phyloP scores from a whole-genome alignment of 257 asterid species.

The Linaria vulgaris region DNA sequence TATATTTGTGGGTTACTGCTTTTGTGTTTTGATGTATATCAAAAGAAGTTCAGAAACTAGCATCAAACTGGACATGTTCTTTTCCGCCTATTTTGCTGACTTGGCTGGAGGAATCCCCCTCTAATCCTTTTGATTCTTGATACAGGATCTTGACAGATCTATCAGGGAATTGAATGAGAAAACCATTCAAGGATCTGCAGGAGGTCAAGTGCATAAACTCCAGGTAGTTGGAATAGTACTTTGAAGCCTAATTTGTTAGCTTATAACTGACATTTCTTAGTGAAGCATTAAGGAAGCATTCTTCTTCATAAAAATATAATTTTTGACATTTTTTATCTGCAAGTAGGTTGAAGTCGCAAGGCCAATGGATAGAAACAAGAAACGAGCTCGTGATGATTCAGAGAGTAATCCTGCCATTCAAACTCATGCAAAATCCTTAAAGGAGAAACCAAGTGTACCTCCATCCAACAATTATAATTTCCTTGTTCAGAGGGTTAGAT shows the following conservation, averaged over 20 bases:
- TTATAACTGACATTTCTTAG: slow-evolving; percentile 15
- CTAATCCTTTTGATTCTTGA: slow-evolving; percentile 27
- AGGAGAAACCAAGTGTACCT: slow-evolving; percentile 32
- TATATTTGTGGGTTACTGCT: slow-evolving; percentile 15
- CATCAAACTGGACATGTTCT: slow-evolving; percentile 1
- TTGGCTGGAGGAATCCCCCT: slow-evolving; percentile 14
- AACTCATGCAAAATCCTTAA: slow-evolving; percentile 45
- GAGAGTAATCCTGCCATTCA: slow-evolving; percentile 43
- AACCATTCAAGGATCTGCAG: slow-evolving; percentile 61
- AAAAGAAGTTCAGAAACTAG: background rate
- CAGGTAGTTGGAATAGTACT: slow-evolving; percentile 48
- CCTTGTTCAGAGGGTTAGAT: slow-evolving; percentile 42
- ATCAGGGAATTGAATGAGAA: slow-evolving; percentile 61
- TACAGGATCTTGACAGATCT: slow-evolving; percentile 82
- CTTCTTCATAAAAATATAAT: background rate
- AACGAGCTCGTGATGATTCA: slow-evolving; percentile 71
- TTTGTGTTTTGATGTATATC: slow-evolving; percentile 18
- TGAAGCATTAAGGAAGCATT: slow-evolving; percentile 12
- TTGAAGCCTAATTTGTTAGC: slow-evolving; percentile 21
- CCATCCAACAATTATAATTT: slow-evolving; percentile 31
- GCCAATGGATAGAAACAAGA: slow-evolving; percentile 69
- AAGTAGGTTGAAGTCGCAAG: slow-evolving; percentile 89
- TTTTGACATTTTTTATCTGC: slow-evolving; percentile 22
- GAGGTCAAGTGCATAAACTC: slow-evolving; percentile 53
- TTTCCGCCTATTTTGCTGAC: background rate